Evolutionary conservation across 352 stramenopile species (phyloP), one percentile per base, ranked within the genome.

Genomic region (Pilasporangium apinafurcum): DNA sequence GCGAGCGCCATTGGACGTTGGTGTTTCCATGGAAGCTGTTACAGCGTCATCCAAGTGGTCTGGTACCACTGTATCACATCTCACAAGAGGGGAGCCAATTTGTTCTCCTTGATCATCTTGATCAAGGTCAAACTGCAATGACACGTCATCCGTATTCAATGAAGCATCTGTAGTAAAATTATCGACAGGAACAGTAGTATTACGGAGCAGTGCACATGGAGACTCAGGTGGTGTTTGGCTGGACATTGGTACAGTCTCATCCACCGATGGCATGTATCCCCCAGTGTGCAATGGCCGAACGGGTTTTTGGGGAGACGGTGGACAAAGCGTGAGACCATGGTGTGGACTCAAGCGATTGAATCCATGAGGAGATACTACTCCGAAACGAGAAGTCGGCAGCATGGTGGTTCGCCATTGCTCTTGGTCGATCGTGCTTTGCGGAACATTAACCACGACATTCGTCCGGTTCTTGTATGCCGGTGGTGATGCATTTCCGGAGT

Each of bases 201-300:
- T n/a, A n/a, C n/a, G n/a, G n/a, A n/a, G n/a, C n/a, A n/a, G n/a
- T n/a, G n/a, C n/a, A 20, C 53, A 58, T 32, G 73, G 70, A 25
- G 70, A 82, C 31, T 40, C 70, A 14, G 65, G 44, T 4, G 73
- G 69, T 0, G 69, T 83, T 43, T 82, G 67, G 0, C 68, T 60
- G 5, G 65, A 64, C 39, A 83, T 51, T 8, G 68, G 70, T 13
- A 63, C 67, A 0, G 62, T 80, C 32, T 91, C 79, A 14, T 91
- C 76, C 4, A 91, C 58, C 4, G 68, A 68, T 8, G 75, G 76
- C 79, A 91, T 91, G 46, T 88, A 84, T 5, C 68, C 68, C 2
- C 55, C 51, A 37, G 32, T 48, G 12, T 53, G 47, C 8, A 47
- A 47, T 18, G 42, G 49, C 1, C 54, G 56, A 8, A 46, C 25